Conservation (phyloP, 176 grass and related monocot genomes). For the Saccharum spontaneum region DNA sequence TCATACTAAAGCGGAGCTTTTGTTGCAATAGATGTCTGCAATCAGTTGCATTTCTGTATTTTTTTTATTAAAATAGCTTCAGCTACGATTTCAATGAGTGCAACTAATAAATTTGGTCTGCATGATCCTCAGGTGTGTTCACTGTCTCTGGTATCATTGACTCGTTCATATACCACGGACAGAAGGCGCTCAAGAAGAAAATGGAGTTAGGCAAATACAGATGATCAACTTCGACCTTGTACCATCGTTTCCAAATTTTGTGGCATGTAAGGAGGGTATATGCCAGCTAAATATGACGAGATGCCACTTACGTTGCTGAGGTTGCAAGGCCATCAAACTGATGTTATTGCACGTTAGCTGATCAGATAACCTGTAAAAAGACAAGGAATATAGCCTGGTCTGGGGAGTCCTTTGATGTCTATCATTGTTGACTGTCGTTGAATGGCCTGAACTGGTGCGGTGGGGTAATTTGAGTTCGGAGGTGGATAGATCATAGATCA, state of each 20-base stretch:
- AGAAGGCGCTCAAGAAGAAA: slow-evolving; percentile 93
- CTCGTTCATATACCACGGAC: slow-evolving; percentile 92
- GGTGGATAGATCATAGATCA: slow-evolving; percentile 22
- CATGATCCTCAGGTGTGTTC: slow-evolving; percentile 71
- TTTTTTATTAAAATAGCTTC: not conserved
- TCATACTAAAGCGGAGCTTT: not conserved
- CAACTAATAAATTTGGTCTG: not conserved
- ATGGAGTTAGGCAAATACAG: slow-evolving; percentile 89
- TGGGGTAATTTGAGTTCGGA: not conserved
- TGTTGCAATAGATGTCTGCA: not conserved
- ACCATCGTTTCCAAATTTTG: slow-evolving; percentile 25
- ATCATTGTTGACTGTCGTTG: slow-evolving; percentile 4
- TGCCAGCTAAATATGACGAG: slow-evolving; percentile 15
- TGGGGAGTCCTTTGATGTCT: slow-evolving; percentile 19
- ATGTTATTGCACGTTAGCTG: slow-evolving; percentile 15
- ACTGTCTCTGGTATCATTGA: slow-evolving; percentile 95
- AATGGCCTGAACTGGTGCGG: slow-evolving; percentile 23
- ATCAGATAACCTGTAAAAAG: slow-evolving; percentile 46
- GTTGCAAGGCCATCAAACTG: slow-evolving; percentile 22
- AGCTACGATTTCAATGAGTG: not conserved
- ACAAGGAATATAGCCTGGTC: slow-evolving; percentile 6
- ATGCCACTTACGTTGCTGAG: not conserved
- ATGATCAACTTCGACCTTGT: slow-evolving; percentile 47
- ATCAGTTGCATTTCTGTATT: not conserved
- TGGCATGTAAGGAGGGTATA: slow-evolving; percentile 23